Percentiles rank a stretch among this genome's conserved stretches.
Conservation (phyloP, 2,329 filamentous ascomycete genomes). For the Sclerotinia minor region DNA sequence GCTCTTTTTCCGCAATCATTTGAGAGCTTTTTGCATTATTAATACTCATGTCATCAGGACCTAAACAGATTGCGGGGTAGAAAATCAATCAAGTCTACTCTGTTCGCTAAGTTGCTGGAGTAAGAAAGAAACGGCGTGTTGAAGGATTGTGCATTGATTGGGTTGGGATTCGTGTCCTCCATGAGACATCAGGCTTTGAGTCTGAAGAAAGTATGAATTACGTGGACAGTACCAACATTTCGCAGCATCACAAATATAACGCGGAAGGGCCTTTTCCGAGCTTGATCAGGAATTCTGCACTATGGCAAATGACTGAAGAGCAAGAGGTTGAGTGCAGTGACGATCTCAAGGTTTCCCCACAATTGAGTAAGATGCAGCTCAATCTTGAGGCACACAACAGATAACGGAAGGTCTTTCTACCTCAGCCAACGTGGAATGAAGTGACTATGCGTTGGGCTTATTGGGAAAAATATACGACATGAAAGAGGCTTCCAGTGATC, state of each 20-base stretch:
- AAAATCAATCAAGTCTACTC: slow-evolving; percentile 43
- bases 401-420: not conserved
- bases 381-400: not conserved
- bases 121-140: slow-evolving; percentile 46
- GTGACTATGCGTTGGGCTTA: not conserved
- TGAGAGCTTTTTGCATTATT: slow-evolving; percentile 46
- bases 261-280: not conserved
- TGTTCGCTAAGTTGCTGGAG: slow-evolving; percentile 48
- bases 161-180: slow-evolving; percentile 47
- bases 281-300: not conserved
- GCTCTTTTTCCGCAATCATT: slow-evolving; percentile 41
- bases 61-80: slow-evolving; percentile 47
- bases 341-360: not conserved
- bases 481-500: not conserved
- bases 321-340: not conserved
- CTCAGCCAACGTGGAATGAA: not conserved
- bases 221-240: slow-evolving; percentile 14
- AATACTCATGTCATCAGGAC: slow-evolving; percentile 41
- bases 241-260: not conserved
- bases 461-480: not conserved
- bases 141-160: slow-evolving; percentile 49
- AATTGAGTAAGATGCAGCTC: not conserved
- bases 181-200: slow-evolving; percentile 47
- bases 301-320: not conserved
- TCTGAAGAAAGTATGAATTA: slow-evolving; percentile 44